Conservation (phyloP, 768 basidiomycete species). For the Panaeolus papilionaceus region DNA sequence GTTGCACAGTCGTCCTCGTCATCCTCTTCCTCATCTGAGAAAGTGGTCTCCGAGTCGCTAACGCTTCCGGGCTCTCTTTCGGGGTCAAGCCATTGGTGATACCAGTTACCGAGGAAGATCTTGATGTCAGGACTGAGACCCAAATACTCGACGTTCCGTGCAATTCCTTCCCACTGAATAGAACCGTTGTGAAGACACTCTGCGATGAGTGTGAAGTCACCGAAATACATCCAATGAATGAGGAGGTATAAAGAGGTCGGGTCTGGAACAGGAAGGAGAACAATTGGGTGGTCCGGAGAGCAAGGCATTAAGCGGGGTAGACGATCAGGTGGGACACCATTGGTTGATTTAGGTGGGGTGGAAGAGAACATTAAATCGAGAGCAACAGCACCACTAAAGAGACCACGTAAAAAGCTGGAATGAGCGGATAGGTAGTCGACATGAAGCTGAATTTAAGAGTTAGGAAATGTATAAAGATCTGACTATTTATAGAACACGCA, state of each 20-base stretch:
- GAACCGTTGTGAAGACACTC: slow-evolving; percentile 66
- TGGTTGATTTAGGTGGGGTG: slow-evolving; percentile 34
- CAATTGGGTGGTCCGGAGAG: slow-evolving; percentile 66
- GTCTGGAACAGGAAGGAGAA: slow-evolving; percentile 80
- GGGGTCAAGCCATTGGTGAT: slow-evolving; percentile 63
- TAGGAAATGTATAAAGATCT: slow-evolving; percentile 16
- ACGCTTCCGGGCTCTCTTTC: slow-evolving; percentile 39
- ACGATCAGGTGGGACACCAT: slow-evolving; percentile 53
- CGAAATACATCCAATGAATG: slow-evolving; percentile 86
- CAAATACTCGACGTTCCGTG: slow-evolving; percentile 90
- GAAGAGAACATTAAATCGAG: slow-evolving; percentile 58
- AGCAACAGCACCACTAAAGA: slow-evolving; percentile 73
- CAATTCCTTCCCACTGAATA: slow-evolving; percentile 86
- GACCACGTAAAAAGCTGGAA: slow-evolving; percentile 71
- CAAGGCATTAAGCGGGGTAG: slow-evolving; percentile 75
- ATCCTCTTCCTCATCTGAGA: slow-evolving; percentile 40
- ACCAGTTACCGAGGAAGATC: slow-evolving; percentile 78
- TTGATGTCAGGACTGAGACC: slow-evolving; percentile 79
- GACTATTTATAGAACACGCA: slow-evolving; percentile 37
- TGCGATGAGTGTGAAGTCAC: slow-evolving; percentile 67
- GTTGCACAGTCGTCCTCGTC: slow-evolving; percentile 42
- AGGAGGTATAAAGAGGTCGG: slow-evolving; percentile 73
- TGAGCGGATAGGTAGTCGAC: slow-evolving; percentile 84
- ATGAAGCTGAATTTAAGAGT: slow-evolving; percentile 60
- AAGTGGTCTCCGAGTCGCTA: slow-evolving; percentile 46